Evolutionary conservation across 768 basidiomycete genomes (phyloP), one percentile per base, ranked within the genome.

Genomic region (Candolleomyces aberdarensis): DNA sequence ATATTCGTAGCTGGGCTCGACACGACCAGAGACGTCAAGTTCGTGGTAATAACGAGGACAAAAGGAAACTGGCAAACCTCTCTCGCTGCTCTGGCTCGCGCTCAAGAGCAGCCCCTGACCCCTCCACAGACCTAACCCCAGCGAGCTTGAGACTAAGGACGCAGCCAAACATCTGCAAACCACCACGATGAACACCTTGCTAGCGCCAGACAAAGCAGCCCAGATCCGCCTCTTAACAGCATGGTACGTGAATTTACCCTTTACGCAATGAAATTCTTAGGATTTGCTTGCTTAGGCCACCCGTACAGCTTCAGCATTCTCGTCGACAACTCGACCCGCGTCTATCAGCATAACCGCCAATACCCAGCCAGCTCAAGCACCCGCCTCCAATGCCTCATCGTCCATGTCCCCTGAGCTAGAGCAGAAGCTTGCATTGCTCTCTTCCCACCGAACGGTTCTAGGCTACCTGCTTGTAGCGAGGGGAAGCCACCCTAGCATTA

Each of bases 391-490:
- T 54, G 52, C 43, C 17, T 47, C 60, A 8, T 36, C 36, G 11
- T 17, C 53, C n/a, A 55, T 61, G 53, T 56, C 89, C 13, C 85
- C 90, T n/a, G 92, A 94, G 67, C 84, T 95, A 53, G 93, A 94
- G 71, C 84, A 87, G 64, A 94, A 88, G 0, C 81, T 96, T 13
- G 72, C 86, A 0, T 74, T 88, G 63, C 80, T 96, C 56, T 88
- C 92, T 1, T 82, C 90, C 5, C 91, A 96, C 69, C 83, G 91
- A 17, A 88, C 91, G 19, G 93, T 96, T 3, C 83, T 93, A 6
- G 94, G 94, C 1, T 95, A 95, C 71, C 82, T 96, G 68, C 83
- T 96, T 0, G 78, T 96, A 36, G 88, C 92, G 3, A 82, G 92
- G 14, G 83, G 86, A 0, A 82, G 83, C 50, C 87, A 87, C 6